A percentile compares a stretch with the other conserved stretches of the same genome.
These are phyloP conservation scores for Scytalidium sp. DNA, from an alignment of 2,329 filamentous ascomycete genomes.

Conservation along the genomic window DNA sequence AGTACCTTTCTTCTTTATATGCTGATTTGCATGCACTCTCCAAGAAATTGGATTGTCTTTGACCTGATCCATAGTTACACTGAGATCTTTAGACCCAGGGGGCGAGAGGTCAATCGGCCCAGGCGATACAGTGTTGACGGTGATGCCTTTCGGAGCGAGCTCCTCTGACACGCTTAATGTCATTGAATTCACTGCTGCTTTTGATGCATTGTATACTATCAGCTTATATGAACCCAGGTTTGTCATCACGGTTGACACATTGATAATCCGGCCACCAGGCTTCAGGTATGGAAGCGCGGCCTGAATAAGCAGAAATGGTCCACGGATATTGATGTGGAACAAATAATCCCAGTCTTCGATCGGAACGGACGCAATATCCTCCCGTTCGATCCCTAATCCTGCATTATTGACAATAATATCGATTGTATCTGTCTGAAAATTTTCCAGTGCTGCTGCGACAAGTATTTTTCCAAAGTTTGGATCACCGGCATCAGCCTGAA, in stretches of 20 bases:
- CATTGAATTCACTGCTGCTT: slow-evolving; percentile 14
- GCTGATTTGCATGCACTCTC: neutral
- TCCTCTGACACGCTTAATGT: slow-evolving; percentile 15
- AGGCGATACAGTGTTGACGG: slow-evolving; percentile 15
- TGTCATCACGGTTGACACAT: slow-evolving; percentile 10
- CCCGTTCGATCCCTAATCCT: neutral
- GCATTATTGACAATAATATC: slow-evolving; percentile 3
- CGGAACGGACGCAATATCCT: slow-evolving; percentile 1
- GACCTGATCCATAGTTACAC: neutral
- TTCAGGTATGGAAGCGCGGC: slow-evolving; percentile 10
- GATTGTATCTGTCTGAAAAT: slow-evolving; percentile 1
- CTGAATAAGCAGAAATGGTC: slow-evolving; percentile 13
- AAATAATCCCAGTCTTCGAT: slow-evolving; percentile 62
- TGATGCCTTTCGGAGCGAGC: slow-evolving; percentile 14
- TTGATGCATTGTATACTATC: slow-evolving; percentile 10
- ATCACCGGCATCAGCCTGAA: slow-evolving; percentile 2
- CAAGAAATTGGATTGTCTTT: neutral
- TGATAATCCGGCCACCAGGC: slow-evolving; percentile 11
- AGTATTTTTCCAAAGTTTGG: slow-evolving; percentile 2
- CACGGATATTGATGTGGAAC: slow-evolving; percentile 70
- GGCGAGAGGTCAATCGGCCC: slow-evolving; percentile 8
- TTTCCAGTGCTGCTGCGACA: slow-evolving; percentile 2
- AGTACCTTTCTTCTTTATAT: slow-evolving; percentile 1
- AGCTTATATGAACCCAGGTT: slow-evolving; percentile 8
- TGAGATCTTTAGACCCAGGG: neutral